Evolutionary conservation across 169 alveolate genomes (phyloP).

Genomic region (Eimeria falciformis): DNA sequence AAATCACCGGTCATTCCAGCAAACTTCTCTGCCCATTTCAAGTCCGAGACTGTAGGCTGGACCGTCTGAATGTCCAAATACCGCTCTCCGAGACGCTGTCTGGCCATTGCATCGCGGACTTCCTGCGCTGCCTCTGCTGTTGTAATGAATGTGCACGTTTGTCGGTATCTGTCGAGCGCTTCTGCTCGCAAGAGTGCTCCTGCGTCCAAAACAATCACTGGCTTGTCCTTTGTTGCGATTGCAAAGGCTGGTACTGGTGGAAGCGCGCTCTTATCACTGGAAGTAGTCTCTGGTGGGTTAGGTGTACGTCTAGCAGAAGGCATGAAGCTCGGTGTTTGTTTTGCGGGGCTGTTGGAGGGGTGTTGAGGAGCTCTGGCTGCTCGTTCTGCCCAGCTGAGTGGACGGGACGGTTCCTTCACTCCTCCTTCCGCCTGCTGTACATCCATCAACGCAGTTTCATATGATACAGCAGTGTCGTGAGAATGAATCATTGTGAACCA

Average conservation of each 20-base stretch:
- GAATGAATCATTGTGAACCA: neutral
- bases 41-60: slow-evolving; percentile 74
- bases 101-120: slow-evolving; percentile 83
- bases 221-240: neutral
- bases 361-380: neutral
- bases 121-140: slow-evolving; percentile 82
- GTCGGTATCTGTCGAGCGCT: slow-evolving; percentile 64
- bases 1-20: slow-evolving; percentile 77
- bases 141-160: slow-evolving; percentile 77
- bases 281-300: too few relatives aligned
- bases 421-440: neutral
- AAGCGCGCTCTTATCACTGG: neutral
- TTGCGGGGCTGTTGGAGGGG: too few relatives aligned
- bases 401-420: neutral
- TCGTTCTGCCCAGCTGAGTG: neutral
- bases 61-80: slow-evolving; percentile 58
- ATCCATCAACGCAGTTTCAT: neutral
- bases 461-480: neutral
- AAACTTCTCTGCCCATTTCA: slow-evolving; percentile 76
- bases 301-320: too few relatives aligned
- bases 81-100: slow-evolving; percentile 70
- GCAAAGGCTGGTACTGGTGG: slow-evolving; percentile 22
- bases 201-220: slow-evolving; percentile 81
- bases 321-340: too few relatives aligned
- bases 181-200: slow-evolving; percentile 82